phyloP scores from a whole-genome alignment of 768 basidiomycete genomes.

The Peribolospora baueri region DNA sequence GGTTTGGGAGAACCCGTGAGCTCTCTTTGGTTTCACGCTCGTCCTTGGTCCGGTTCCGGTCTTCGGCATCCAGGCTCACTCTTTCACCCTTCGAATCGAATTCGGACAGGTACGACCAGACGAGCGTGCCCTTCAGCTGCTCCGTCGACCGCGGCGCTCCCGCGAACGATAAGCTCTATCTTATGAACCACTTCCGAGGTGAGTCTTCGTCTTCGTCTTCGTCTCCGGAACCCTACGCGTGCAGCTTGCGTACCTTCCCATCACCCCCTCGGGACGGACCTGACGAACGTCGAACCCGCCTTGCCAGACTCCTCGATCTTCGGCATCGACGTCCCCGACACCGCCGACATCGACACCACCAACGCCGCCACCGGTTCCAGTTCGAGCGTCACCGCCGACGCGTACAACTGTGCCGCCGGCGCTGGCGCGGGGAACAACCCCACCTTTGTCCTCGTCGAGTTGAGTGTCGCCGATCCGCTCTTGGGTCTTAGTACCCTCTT shows the following conservation, averaged over 20 bases:
- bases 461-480: slow-evolving; percentile 7
- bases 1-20: background rate
- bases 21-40: too few relatives aligned
- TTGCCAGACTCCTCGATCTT: slow-evolving; percentile 14
- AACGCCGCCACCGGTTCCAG: slow-evolving; percentile 49
- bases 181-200: slow-evolving; percentile 64
- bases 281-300: too few relatives aligned
- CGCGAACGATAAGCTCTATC: slow-evolving; percentile 43
- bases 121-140: slow-evolving; percentile 45
- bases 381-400: slow-evolving; percentile 46
- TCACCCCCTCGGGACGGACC: too few relatives aligned
- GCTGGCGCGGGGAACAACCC: slow-evolving; percentile 33
- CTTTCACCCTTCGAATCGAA: background rate
- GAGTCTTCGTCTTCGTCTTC: too few relatives aligned
- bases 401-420: slow-evolving; percentile 31
- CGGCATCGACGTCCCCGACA: slow-evolving; percentile 39
- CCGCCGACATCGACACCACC: slow-evolving; percentile 38
- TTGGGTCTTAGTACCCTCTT: too few relatives aligned
- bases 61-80: too few relatives aligned
- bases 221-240: too few relatives aligned
- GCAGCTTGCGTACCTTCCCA: too few relatives aligned
- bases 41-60: too few relatives aligned
- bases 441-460: slow-evolving; percentile 70
- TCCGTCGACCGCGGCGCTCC: slow-evolving; percentile 54
- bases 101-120: slow-evolving; percentile 11